Evolutionary conservation across 441 rosid genomes (phyloP).

Genomic region (Eruca vesicaria): DNA sequence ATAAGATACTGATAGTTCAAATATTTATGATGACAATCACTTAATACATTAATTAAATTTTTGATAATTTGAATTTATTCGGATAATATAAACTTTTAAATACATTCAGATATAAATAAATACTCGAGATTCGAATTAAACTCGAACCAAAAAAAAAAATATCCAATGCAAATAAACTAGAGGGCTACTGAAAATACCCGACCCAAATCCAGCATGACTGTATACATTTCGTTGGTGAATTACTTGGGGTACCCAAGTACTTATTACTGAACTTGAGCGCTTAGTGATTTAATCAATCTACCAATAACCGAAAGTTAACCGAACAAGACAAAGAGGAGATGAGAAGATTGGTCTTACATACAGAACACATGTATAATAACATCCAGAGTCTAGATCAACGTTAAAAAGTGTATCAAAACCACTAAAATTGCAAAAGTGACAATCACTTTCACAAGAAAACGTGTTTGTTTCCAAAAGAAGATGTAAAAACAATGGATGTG

Average conservation of each 20-base stretch:
- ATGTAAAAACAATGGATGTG: constrained; percentile 16
- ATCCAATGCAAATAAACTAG: neutral
- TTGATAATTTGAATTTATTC: too few relatives aligned
- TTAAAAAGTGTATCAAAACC: constrained; percentile 25
- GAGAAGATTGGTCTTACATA: constrained; percentile 30
- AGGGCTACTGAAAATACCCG: too few relatives aligned
- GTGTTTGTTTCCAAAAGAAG: constrained; percentile 15
- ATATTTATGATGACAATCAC: too few relatives aligned
- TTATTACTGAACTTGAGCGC: neutral
- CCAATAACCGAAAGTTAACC: neutral
- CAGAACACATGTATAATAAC: constrained; percentile 15
- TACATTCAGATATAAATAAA: too few relatives aligned
- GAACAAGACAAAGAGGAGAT: neutral
- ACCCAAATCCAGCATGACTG: neutral
- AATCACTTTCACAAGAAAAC: constrained; percentile 27
- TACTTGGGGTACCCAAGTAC: neutral
- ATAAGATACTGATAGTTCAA: too few relatives aligned
- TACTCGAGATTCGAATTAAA: too few relatives aligned
- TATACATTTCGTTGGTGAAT: neutral
- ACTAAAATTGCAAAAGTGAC: constrained; percentile 31
- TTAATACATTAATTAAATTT: too few relatives aligned
- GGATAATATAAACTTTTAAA: too few relatives aligned
- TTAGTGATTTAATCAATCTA: neutral
- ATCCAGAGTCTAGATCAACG: constrained; percentile 7
- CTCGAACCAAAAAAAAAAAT: neutral